Evolutionary conservation across 2,329 filamentous ascomycete genomes (phyloP).

Genomic region (Diaporthe destruens): DNA sequence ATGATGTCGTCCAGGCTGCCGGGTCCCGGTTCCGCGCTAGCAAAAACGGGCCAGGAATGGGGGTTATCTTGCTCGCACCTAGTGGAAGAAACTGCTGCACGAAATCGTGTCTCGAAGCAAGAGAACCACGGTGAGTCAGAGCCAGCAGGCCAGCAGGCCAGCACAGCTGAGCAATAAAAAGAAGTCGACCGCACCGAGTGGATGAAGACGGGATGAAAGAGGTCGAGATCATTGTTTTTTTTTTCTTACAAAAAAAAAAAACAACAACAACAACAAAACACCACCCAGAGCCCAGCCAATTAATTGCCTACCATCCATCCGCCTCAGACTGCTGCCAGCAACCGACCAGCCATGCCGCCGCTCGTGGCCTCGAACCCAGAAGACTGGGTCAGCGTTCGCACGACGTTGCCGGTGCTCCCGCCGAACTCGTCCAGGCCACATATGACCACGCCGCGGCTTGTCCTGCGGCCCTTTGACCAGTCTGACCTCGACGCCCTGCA

Average conservation of each 20-base stretch:
- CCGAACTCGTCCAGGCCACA: background rate
- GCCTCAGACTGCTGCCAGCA: background rate
- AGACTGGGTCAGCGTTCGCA: constrained; percentile 19
- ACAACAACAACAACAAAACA: background rate
- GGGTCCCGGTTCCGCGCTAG: constrained; percentile 22
- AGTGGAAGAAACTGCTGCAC: background rate
- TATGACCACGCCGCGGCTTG: constrained; percentile 27
- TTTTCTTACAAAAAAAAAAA: too few species aligned
- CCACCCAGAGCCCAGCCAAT: background rate
- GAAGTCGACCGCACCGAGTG: background rate
- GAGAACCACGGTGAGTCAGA: constrained; percentile 21
- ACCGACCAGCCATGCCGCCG: background rate
- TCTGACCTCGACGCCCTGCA: constrained; percentile 64
- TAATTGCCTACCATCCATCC: background rate
- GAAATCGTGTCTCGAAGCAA: background rate
- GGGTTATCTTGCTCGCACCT: background rate
- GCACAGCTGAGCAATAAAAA: background rate
- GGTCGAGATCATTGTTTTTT: too few species aligned
- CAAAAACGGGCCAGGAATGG: background rate
- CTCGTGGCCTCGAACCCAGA: background rate
- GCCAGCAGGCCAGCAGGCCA: background rate
- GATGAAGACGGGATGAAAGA: too few species aligned
- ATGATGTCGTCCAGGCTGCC: constrained; percentile 18
- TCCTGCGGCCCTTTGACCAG: constrained; percentile 14
- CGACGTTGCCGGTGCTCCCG: constrained; percentile 9